Evolutionary conservation across 208 protist genomes (phyloP).

Genomic region (Trypanosoma boissoni): DNA sequence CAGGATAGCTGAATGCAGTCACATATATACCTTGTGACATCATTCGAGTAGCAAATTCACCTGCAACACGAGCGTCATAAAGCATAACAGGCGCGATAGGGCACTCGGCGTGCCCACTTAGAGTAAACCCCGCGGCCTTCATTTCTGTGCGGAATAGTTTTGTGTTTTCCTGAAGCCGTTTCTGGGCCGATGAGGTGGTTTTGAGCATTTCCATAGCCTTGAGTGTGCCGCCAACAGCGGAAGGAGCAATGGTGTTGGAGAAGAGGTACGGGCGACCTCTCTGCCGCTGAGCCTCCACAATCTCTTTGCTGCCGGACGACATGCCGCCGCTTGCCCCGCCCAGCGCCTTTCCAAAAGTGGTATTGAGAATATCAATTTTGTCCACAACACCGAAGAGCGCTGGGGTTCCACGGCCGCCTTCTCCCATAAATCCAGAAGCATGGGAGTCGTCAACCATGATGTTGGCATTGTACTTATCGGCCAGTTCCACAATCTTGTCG

Average conservation of each 20-base stretch:
- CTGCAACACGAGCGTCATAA: constrained; percentile 72
- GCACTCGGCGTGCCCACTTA: constrained; percentile 56
- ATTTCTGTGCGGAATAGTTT: constrained; percentile 58
- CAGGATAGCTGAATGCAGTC: constrained; percentile 85
- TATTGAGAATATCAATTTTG: constrained; percentile 76
- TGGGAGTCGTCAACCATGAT: constrained; percentile 85
- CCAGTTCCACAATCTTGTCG: constrained; percentile 66
- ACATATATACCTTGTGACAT: constrained; percentile 88
- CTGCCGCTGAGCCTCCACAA: constrained; percentile 83
- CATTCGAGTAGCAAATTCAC: constrained; percentile 79
- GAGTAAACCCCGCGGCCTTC: constrained; percentile 56
- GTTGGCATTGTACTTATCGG: constrained; percentile 70
- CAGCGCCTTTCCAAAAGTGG: constrained; percentile 78
- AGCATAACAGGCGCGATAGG: constrained; percentile 84
- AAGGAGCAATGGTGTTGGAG: constrained; percentile 81
- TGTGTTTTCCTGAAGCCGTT: constrained; percentile 61
- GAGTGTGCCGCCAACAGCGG: constrained; percentile 66
- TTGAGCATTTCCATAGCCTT: constrained; percentile 60
- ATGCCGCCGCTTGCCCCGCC: constrained; percentile 63
- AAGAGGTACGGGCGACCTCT: constrained; percentile 86
- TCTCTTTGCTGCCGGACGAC: constrained; percentile 43
- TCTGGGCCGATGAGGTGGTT: constrained; percentile 22
- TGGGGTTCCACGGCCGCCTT: constrained; percentile 58
- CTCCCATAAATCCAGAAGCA: constrained; percentile 81
- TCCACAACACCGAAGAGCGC: constrained; percentile 52